phyloP scores from a whole-genome alignment of 106 monocot species.

The Platanthera guangdongensis region DNA sequence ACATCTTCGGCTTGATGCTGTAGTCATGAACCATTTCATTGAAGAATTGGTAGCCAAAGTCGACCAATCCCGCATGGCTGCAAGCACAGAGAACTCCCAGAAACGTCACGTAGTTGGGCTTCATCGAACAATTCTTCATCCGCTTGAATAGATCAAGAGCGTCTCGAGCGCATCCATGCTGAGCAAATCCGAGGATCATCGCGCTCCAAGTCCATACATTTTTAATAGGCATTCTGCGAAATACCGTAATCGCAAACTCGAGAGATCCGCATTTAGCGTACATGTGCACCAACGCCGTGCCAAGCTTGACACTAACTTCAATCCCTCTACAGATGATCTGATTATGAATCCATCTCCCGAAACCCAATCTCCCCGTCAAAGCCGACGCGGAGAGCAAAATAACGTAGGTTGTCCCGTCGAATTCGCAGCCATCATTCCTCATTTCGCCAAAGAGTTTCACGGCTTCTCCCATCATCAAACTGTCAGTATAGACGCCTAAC shows the following conservation, averaged over 20 bases:
- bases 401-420: conserved; percentile 45
- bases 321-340: conserved; percentile 20
- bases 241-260: conserved; percentile 19
- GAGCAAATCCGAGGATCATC: conserved; percentile 57
- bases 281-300: conserved; percentile 59
- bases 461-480: conserved; percentile 17
- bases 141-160: conserved; percentile 36
- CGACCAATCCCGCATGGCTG: conserved; percentile 54
- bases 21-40: conserved; percentile 37
- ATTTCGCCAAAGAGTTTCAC: conserved; percentile 30
- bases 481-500: conserved; percentile 28
- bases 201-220: conserved; percentile 81
- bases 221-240: conserved; percentile 31
- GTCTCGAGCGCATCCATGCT: conserved; percentile 36
- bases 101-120: conserved; percentile 72
- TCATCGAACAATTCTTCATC: conserved; percentile 29
- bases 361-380: conserved; percentile 38
- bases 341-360: conserved; percentile 53
- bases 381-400: conserved; percentile 56
- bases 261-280: conserved; percentile 64
- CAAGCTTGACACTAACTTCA: conserved; percentile 29
- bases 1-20: conserved; percentile 39
- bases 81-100: conserved; percentile 67
- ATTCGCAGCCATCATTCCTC: conserved; percentile 17
- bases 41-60: conserved; percentile 38